These are phyloP conservation scores for Chenopodium quinoa DNA, from an alignment of 148 eudicot genomes.

Conservation along the genomic window DNA sequence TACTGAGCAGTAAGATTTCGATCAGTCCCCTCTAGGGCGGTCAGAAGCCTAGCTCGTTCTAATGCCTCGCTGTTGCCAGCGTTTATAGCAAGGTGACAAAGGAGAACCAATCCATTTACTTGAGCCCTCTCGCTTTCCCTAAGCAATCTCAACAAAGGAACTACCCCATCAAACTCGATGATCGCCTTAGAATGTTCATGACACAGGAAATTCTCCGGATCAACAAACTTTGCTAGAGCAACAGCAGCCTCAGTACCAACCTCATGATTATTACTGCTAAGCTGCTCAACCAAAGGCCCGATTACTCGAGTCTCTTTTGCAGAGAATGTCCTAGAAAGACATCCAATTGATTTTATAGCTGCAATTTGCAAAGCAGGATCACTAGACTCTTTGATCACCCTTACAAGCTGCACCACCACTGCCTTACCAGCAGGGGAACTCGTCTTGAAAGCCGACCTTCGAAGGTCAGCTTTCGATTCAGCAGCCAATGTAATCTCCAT, in stretches of 20 bases:
- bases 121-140: slow-evolving; percentile 40
- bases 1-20: slow-evolving; percentile 32
- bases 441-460: slow-evolving; percentile 74
- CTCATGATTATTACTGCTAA: slow-evolving; percentile 41
- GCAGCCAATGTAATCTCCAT: slow-evolving; percentile 75
- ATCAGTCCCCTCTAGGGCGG: slow-evolving; percentile 58
- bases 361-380: slow-evolving; percentile 36
- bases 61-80: slow-evolving; percentile 51
- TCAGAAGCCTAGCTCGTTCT: slow-evolving; percentile 52
- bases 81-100: slow-evolving; percentile 65
- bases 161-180: slow-evolving; percentile 59
- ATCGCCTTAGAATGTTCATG: slow-evolving; percentile 61
- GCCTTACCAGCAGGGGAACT: slow-evolving; percentile 80
- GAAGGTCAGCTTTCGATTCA: slow-evolving; percentile 60
- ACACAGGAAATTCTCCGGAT: slow-evolving; percentile 60
- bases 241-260: slow-evolving; percentile 61
- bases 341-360: slow-evolving; percentile 66
- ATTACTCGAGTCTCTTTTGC: slow-evolving; percentile 64
- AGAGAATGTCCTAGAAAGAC: slow-evolving; percentile 70
- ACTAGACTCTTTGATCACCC: slow-evolving; percentile 41
- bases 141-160: slow-evolving; percentile 58
- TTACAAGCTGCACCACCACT: slow-evolving; percentile 65
- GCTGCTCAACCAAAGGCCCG: slow-evolving; percentile 54
- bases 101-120: slow-evolving; percentile 45
- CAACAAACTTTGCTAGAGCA: slow-evolving; percentile 64